These are phyloP conservation scores for Blastomyces gilchristii DNA, from an alignment of 2,329 filamentous ascomycete species.

Conservation along the genomic window DNA sequence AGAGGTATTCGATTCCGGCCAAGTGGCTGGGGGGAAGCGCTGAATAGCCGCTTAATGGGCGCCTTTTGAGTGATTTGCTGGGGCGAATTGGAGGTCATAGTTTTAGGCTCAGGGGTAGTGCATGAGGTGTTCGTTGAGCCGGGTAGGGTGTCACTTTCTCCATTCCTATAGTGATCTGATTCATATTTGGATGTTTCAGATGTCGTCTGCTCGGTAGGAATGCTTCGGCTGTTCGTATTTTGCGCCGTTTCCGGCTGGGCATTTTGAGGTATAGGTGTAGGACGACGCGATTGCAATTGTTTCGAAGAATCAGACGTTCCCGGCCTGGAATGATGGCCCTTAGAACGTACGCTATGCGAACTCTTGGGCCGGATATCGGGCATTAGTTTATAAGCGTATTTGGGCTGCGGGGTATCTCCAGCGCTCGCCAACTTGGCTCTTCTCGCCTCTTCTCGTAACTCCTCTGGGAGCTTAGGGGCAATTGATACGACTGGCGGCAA, in stretches of 20 bases:
- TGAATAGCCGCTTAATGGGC: slow-evolving; percentile 1
- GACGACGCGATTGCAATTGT: not conserved
- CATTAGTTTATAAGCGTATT: slow-evolving; percentile 7
- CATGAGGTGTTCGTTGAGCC: not conserved
- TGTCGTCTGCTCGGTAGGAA: not conserved
- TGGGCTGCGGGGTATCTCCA: slow-evolving; percentile 4
- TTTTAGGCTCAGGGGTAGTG: not conserved
- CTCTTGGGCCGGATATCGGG: slow-evolving; percentile 10
- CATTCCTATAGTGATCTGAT: not conserved
- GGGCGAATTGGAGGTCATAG: slow-evolving; percentile 17
- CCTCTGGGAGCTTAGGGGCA: not conserved
- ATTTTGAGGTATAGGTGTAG: not conserved
- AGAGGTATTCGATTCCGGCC: slow-evolving; percentile 12
- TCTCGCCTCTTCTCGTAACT: slow-evolving; percentile 2
- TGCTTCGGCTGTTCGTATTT: not conserved
- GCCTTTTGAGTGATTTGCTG: slow-evolving; percentile 13
- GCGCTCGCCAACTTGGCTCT: not conserved
- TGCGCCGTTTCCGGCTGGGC: not conserved
- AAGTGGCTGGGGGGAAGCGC: slow-evolving; percentile 4
- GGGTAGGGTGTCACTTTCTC: not conserved
- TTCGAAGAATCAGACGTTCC: slow-evolving; percentile 9
- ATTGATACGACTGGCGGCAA: not conserved
- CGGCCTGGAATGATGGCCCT: slow-evolving; percentile 5
- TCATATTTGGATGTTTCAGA: not conserved
- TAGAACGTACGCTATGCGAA: slow-evolving; percentile 12